A percentile compares a stretch with the other conserved stretches of the same genome.
Evolutionary conservation across 192 early-diverging fungal species (phyloP).

Genomic region (Backusella sp.): DNA sequence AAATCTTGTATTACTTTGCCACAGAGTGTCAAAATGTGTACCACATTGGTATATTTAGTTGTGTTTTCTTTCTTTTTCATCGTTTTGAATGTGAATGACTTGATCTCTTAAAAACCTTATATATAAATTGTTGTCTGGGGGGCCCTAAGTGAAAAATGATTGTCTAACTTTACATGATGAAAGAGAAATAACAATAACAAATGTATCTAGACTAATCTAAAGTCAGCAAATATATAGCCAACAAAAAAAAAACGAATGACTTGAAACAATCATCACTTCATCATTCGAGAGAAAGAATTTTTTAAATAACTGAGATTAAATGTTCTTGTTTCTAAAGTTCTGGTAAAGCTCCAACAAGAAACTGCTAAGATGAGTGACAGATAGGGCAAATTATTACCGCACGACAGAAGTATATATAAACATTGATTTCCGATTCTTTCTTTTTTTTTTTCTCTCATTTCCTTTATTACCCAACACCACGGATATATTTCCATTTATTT

Average conservation of each 20-base stretch:
- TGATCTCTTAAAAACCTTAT: background rate
- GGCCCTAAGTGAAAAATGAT: background rate
- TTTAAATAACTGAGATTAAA: background rate
- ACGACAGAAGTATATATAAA: background rate
- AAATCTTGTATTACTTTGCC: background rate
- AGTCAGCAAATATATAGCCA: background rate
- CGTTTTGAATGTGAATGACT: background rate
- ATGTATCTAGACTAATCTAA: background rate
- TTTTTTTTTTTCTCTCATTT: background rate
- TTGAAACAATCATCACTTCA: background rate
- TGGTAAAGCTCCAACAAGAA: background rate
- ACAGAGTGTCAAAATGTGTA: background rate
- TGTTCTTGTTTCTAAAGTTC: background rate
- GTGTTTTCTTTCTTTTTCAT: background rate
- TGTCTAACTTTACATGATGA: background rate
- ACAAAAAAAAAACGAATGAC: background rate
- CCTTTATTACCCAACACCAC: background rate
- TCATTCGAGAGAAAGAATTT: background rate
- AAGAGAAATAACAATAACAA: background rate
- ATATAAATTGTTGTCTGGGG: background rate
- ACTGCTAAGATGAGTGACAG: background rate
- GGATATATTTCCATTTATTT: background rate
- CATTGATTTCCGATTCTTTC: background rate
- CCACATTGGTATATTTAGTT: background rate
- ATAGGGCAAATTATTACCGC: background rate